A percentile compares a stretch with the other conserved stretches of the same genome.
These are phyloP conservation scores for Ascobolus immersus DNA, from an alignment of 495 filamentous ascomycete genomes.

Conservation along the genomic window DNA sequence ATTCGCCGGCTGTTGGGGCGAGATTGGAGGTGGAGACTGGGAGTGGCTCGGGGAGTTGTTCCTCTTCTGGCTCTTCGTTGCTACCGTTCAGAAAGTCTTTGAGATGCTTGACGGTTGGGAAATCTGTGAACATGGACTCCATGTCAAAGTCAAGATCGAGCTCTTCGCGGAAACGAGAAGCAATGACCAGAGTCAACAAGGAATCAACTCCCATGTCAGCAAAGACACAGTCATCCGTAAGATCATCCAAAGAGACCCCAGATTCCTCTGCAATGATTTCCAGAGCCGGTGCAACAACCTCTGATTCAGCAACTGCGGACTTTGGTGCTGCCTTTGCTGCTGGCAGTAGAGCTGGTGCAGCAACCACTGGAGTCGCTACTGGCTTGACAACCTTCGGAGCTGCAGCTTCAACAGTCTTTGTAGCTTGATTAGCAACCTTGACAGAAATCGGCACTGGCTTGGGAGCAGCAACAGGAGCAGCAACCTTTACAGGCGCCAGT, in stretches of 20 bases:
- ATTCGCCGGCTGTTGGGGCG: slow-evolving; percentile 2
- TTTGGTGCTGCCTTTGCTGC: slow-evolving; percentile 8
- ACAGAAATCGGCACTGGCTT: slow-evolving; percentile 1
- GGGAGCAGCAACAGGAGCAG: slow-evolving; percentile 8
- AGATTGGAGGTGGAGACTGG: slow-evolving; percentile 6
- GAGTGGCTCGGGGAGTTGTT: slow-evolving; percentile 8
- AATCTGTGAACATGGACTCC: slow-evolving; percentile 31
- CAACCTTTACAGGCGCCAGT: no score
- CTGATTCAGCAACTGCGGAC: slow-evolving; percentile 1
- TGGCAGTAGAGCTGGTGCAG: slow-evolving; percentile 7
- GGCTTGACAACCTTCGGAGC: no score
- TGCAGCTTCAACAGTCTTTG: no score
- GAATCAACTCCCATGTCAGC: slow-evolving; percentile 35
- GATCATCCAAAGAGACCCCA: slow-evolving; percentile 36
- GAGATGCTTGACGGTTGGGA: slow-evolving; percentile 22
- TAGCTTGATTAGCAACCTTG: neutral
- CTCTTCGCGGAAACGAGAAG: slow-evolving; percentile 29
- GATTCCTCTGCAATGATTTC: slow-evolving; percentile 42
- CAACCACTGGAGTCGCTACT: slow-evolving; percentile 5
- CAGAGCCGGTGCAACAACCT: slow-evolving; percentile 4
- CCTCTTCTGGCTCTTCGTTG: no score
- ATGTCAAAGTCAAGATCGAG: slow-evolving; percentile 28
- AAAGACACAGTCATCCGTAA: slow-evolving; percentile 29
- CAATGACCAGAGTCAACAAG: slow-evolving; percentile 30
- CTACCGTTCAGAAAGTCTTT: slow-evolving; percentile 12